phyloP scores from a whole-genome alignment of 495 filamentous ascomycete species.

The Paragyromitra xinjiangensis region DNA sequence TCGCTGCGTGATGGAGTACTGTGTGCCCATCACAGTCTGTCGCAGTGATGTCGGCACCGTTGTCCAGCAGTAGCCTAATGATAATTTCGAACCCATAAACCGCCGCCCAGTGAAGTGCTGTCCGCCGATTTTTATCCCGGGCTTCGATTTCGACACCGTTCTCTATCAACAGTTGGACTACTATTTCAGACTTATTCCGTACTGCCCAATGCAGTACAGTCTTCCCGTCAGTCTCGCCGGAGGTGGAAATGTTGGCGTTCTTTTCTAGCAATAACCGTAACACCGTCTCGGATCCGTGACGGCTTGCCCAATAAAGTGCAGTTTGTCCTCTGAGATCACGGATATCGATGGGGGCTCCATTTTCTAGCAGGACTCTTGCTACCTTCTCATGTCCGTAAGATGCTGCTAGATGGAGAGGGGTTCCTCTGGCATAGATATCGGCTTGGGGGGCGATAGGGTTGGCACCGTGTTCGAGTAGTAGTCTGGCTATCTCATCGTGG shows the following conservation, averaged over 20 bases:
- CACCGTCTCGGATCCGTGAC: conserved; percentile 41
- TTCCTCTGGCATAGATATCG: conserved; percentile 34
- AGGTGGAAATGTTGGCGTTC: conserved; percentile 4
- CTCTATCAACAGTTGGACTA: conserved; percentile 28
- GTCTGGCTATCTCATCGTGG: conserved; percentile 37
- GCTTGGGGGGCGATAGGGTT: conserved; percentile 34
- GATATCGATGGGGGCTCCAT: conserved; percentile 33
- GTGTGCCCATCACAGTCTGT: conserved; percentile 45
- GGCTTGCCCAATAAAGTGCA: conserved; percentile 46
- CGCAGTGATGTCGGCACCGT: conserved; percentile 29
- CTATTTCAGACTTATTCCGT: conserved; percentile 27
- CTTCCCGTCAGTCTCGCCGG: conserved; percentile 35
- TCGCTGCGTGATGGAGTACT: conserved; percentile 37
- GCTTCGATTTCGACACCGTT: conserved; percentile 36
- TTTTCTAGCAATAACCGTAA: conserved; percentile 31
- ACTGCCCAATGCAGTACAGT: conserved; percentile 46
- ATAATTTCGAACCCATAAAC: conserved; percentile 22
- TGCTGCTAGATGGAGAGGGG: conserved; percentile 44
- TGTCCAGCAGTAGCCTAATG: conserved; percentile 26
- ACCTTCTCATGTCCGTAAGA: conserved; percentile 32
- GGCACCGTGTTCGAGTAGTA: conserved; percentile 39
- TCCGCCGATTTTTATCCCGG: conserved; percentile 37
- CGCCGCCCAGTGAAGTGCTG: conserved; percentile 39
- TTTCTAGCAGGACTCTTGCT: conserved; percentile 34
- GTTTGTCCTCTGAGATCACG: conserved; percentile 38